A percentile compares a stretch with the other conserved stretches of the same genome.
These are phyloP conservation scores for Cladosporium sp. DNA, from an alignment of 2,329 filamentous ascomycete species.

Conservation along the genomic window DNA sequence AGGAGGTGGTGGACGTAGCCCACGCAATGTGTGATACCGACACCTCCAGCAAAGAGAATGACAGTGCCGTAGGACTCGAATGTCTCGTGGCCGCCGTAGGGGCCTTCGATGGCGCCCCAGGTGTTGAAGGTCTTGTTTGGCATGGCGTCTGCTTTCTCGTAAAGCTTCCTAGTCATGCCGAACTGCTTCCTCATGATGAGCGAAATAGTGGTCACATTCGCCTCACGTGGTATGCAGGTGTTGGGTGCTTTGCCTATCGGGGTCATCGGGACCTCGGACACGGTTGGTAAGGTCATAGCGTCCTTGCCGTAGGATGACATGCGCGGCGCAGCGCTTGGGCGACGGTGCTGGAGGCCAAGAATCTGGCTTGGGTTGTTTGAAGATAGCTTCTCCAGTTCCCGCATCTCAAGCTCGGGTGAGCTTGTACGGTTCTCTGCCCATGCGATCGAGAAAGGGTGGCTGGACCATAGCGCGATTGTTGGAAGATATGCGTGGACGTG, in stretches of 20 bases:
- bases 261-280: slow-evolving; percentile 18
- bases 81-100: slow-evolving; percentile 70
- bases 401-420: slow-evolving; percentile 30
- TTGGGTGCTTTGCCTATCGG: slow-evolving; percentile 18
- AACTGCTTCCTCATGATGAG: slow-evolving; percentile 73
- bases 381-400: slow-evolving; percentile 37
- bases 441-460: slow-evolving; percentile 53
- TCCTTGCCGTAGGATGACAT: slow-evolving; percentile 19
- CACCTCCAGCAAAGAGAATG: slow-evolving; percentile 76
- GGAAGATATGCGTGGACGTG: slow-evolving; percentile 64
- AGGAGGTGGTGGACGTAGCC: slow-evolving; percentile 74
- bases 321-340: slow-evolving; percentile 18
- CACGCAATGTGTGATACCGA: slow-evolving; percentile 78
- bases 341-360: slow-evolving; percentile 10
- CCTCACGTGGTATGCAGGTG: slow-evolving; percentile 29
- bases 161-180: slow-evolving; percentile 70
- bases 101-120: slow-evolving; percentile 70
- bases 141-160: slow-evolving; percentile 63
- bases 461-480: slow-evolving; percentile 42
- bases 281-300: slow-evolving; percentile 15
- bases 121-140: slow-evolving; percentile 64
- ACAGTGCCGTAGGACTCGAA: slow-evolving; percentile 76
- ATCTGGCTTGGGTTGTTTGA: slow-evolving; percentile 17
- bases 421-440: slow-evolving; percentile 42
- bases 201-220: slow-evolving; percentile 56